Conservation (phyloP, 164 flowering plant species). For the Piper betle region DNA sequence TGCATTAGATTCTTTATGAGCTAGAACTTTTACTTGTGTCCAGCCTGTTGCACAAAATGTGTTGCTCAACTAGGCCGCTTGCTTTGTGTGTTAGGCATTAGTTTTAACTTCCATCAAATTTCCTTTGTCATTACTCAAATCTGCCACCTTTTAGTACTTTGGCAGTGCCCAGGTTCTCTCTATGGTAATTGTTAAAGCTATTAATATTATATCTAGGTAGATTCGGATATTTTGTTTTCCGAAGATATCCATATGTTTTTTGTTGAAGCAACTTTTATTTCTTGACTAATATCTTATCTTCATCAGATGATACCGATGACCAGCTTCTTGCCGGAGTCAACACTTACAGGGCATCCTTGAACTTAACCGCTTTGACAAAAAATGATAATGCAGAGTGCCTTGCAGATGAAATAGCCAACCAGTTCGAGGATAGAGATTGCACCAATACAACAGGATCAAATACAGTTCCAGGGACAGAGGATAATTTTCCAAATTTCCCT, state of each 20-base stretch:
- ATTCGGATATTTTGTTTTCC: background rate
- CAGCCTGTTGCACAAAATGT: too few relatives aligned
- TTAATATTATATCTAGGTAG: too few relatives aligned
- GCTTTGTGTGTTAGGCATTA: too few relatives aligned
- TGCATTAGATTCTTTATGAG: too few relatives aligned
- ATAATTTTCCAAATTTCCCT: constrained; percentile 34
- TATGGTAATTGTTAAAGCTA: too few relatives aligned
- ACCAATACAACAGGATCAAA: constrained; percentile 20
- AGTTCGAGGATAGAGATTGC: constrained; percentile 41
- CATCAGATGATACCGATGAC: constrained; percentile 53
- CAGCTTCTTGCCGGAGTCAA: constrained; percentile 55
- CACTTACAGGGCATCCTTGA: constrained; percentile 38
- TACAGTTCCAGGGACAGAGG: constrained; percentile 22
- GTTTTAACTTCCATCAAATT: too few relatives aligned
- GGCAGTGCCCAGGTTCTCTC: too few relatives aligned
- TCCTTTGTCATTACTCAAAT: too few relatives aligned
- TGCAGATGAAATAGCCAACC: constrained; percentile 52
- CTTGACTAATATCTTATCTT: background rate
- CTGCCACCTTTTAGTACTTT: too few relatives aligned
- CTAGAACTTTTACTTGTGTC: too few relatives aligned
- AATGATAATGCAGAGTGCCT: constrained; percentile 68
- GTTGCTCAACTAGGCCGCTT: too few relatives aligned
- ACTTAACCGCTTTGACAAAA: constrained; percentile 32
- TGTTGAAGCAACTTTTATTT: background rate
- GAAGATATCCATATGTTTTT: background rate